Evolutionary conservation across 441 rosid genomes (phyloP).

Genomic region (Pelargonium exstipulatum): DNA sequence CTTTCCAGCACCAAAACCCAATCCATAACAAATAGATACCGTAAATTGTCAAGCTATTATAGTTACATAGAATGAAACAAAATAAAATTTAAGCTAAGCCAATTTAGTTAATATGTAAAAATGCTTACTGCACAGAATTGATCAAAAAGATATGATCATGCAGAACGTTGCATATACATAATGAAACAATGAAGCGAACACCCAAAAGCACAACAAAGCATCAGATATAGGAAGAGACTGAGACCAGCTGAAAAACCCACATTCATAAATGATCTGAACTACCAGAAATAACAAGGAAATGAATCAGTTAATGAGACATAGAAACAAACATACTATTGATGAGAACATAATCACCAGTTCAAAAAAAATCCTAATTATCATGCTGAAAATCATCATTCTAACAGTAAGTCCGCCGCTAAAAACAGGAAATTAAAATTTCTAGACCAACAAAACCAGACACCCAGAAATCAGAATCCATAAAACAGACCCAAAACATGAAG

Average conservation of each 20-base stretch:
- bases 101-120: background rate
- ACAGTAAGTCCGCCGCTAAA: background rate
- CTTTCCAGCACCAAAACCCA: background rate
- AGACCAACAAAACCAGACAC: background rate
- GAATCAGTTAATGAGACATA: background rate
- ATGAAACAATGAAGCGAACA: background rate
- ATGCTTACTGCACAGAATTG: background rate
- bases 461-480: slow-evolving; percentile 17
- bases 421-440: background rate
- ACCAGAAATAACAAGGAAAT: background rate
- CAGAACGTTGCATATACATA: background rate
- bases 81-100: background rate
- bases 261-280: background rate
- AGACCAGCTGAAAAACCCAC: background rate
- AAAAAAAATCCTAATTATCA: background rate
- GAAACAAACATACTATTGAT: background rate
- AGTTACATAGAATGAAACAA: background rate
- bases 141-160: background rate
- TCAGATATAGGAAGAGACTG: background rate
- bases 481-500: slow-evolving; percentile 8
- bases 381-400: background rate
- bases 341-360: background rate
- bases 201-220: no score
- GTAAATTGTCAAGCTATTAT: background rate
- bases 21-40: background rate